A percentile compares a stretch with the other conserved stretches of the same genome.
Conservation (phyloP, 805 yeast species). For the Suhomyces emberorum region DNA sequence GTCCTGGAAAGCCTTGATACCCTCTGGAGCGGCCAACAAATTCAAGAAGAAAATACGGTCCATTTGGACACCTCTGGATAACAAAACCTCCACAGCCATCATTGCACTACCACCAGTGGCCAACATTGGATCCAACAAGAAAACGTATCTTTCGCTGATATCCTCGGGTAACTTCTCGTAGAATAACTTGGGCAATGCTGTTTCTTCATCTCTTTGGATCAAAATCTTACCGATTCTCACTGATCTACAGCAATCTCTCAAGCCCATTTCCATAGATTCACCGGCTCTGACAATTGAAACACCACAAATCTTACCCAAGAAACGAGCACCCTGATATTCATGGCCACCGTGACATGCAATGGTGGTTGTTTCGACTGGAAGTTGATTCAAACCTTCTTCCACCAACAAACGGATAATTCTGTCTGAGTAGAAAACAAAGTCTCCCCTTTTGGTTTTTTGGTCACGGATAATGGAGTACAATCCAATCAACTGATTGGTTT, state of each 20-base stretch:
- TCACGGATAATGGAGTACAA: constrained; percentile 90
- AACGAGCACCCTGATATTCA: constrained; percentile 69
- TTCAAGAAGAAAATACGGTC: constrained; percentile 88
- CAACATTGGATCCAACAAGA: constrained; percentile 92
- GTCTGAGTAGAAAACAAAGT: constrained; percentile 92
- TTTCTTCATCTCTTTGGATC: constrained; percentile 97
- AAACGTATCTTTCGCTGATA: constrained; percentile 82
- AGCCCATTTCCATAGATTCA: constrained; percentile 98
- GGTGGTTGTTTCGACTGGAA: constrained; percentile 72
- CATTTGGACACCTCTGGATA: constrained; percentile 80
- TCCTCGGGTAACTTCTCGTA: constrained; percentile 95
- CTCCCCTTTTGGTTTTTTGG: constrained; percentile 75
- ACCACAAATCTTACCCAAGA: constrained; percentile 93
- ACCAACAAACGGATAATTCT: constrained; percentile 90
- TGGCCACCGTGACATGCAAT: constrained; percentile 78
- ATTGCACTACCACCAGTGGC: constrained; percentile 99
- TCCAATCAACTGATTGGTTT: constrained; percentile 85
- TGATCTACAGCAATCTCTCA: constrained; percentile 94
- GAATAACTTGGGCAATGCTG: constrained; percentile 86
- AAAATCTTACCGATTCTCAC: constrained; percentile 95
- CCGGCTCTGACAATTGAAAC: constrained; percentile 98
- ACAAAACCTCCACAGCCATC: constrained; percentile 92
- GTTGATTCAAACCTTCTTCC: constrained; percentile 91
- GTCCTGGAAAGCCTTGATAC: constrained; percentile 71
- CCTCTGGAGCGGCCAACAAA: constrained; percentile 93